A percentile compares a stretch with the other conserved stretches of the same genome.
These are phyloP conservation scores for Dipteronia sinensis DNA, from an alignment of 345 rosid species.

Conservation along the genomic window DNA sequence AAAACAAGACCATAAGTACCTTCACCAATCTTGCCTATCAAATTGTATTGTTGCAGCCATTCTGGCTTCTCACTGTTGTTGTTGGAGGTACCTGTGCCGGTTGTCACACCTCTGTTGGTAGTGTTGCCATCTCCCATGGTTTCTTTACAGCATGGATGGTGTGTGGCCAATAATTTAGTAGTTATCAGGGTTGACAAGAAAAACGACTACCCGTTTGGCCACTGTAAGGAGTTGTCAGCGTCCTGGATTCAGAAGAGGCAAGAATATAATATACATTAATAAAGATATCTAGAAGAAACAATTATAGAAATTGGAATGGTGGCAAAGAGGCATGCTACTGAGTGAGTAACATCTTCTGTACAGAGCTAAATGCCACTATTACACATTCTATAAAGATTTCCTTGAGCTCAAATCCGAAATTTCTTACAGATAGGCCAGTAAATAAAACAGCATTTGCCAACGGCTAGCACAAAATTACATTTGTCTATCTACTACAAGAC, in stretches of 20 bases:
- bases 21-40: constrained; percentile 98
- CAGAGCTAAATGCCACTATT: not conserved
- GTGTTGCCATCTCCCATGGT: constrained; percentile 62
- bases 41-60: constrained; percentile 98
- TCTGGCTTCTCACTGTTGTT: constrained; percentile 72
- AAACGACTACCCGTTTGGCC: not conserved
- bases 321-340: not conserved
- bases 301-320: constrained; percentile 36
- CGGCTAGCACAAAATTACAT: not conserved
- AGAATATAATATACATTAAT: constrained; percentile 37
- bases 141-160: constrained; percentile 5
- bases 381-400: not conserved
- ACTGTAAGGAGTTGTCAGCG: constrained; percentile 33
- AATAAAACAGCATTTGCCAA: not conserved
- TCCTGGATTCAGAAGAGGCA: constrained; percentile 43
- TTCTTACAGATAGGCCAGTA: not conserved
- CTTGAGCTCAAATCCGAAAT: not conserved
- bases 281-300: constrained; percentile 46
- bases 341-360: not conserved
- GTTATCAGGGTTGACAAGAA: not conserved
- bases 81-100: constrained; percentile 33
- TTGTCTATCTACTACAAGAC: not conserved
- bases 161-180: not conserved
- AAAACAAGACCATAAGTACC: constrained; percentile 99
- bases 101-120: constrained; percentile 33